Percentiles rank a stretch among this genome's conserved stretches.
Conservation (phyloP, 768 basidiomycete species). For the Hortiboletus campestris region DNA sequence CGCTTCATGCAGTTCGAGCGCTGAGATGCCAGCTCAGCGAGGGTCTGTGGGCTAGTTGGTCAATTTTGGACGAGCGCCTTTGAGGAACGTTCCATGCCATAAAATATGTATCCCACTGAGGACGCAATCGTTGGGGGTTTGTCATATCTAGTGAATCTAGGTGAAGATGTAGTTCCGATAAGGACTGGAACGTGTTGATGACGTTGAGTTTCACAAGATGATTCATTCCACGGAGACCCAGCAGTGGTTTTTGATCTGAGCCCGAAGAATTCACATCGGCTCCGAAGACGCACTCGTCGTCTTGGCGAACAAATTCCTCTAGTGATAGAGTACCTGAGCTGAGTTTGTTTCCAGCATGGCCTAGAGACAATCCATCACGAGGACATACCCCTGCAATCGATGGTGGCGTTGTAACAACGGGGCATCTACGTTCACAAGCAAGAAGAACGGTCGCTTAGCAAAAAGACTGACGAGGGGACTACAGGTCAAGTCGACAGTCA, state of each 20-base stretch:
- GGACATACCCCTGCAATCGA: constrained; percentile 52
- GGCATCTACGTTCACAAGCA: constrained; percentile 81
- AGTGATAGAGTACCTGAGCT: constrained; percentile 42
- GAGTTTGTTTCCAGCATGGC: constrained; percentile 7
- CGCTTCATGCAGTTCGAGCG: constrained; percentile 97
- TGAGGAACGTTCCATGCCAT: constrained; percentile 58
- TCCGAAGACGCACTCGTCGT: constrained; percentile 74
- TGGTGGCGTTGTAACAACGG: constrained; percentile 69
- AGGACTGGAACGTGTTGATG: constrained; percentile 57
- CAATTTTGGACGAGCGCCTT: not conserved
- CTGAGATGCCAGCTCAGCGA: constrained; percentile 86
- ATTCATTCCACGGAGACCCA: constrained; percentile 21
- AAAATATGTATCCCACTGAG: constrained; percentile 95
- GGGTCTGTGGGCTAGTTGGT: constrained; percentile 49
- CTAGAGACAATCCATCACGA: not conserved
- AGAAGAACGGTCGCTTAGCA: constrained; percentile 84
- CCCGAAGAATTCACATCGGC: constrained; percentile 10
- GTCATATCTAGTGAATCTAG: constrained; percentile 68
- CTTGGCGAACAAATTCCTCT: constrained; percentile 68
- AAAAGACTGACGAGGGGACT: constrained; percentile 63
- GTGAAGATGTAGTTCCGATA: constrained; percentile 56
- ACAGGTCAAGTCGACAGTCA: constrained; percentile 70
- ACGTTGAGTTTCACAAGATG: constrained; percentile 61
- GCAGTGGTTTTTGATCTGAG: constrained; percentile 13
- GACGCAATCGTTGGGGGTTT: constrained; percentile 74